phyloP scores from a whole-genome alignment of 2,329 filamentous ascomycete species.

The Eutypa lata region DNA sequence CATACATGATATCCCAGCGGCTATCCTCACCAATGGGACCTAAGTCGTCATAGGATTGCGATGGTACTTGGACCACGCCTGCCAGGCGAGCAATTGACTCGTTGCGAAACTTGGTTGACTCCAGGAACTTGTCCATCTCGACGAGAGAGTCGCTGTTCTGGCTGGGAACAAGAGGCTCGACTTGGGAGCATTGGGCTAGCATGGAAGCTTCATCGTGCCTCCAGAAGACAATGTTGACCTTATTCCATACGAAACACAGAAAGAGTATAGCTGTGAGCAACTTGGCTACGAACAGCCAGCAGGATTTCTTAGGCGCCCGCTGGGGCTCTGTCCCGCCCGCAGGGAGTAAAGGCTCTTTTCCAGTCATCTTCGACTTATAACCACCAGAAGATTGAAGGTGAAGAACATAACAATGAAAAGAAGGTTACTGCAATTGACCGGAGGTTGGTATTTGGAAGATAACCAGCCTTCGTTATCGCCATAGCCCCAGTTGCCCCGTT shows the following conservation, averaged over 20 bases:
- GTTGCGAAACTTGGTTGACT: slow-evolving; percentile 29
- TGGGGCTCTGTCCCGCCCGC: background rate
- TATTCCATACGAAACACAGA: background rate
- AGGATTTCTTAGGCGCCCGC: background rate
- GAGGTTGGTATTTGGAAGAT: background rate
- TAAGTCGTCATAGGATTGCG: slow-evolving; percentile 54
- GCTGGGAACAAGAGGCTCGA: slow-evolving; percentile 29
- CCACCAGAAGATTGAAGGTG: background rate
- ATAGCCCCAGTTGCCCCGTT: too few species aligned
- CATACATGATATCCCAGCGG: slow-evolving; percentile 56
- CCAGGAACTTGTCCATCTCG: slow-evolving; percentile 30
- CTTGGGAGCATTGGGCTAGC: slow-evolving; percentile 29
- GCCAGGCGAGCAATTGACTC: slow-evolving; percentile 34
- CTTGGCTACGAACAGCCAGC: background rate
- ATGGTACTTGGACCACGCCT: slow-evolving; percentile 50
- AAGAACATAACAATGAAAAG: background rate
- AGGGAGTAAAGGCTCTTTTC: background rate
- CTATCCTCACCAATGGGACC: slow-evolving; percentile 51
- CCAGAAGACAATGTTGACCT: background rate
- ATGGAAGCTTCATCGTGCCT: background rate
- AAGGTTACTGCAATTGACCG: background rate
- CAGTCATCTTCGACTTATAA: background rate
- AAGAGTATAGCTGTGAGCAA: background rate
- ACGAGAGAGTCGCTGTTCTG: slow-evolving; percentile 22
- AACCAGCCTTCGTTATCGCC: background rate